Base-by-base conservation (phyloP, 2,329 filamentous ascomycete genomes). In the Madurella fahalii region DNA sequence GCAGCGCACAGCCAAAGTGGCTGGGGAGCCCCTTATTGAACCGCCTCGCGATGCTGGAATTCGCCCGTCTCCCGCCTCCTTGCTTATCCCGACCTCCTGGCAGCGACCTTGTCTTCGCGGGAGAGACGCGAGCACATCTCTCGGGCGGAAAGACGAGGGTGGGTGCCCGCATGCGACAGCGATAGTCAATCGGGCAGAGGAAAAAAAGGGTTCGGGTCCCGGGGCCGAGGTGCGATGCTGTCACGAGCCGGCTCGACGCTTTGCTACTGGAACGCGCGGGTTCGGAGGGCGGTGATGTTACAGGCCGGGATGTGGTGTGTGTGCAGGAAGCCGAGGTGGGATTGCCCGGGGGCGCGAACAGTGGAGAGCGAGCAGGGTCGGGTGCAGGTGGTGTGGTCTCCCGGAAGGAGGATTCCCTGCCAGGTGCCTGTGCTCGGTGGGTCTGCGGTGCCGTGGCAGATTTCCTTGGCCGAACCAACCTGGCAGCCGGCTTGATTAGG, bases 241-340 rank as follows among this genome's bases (percentile, higher is more conserved):
- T 54, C 54, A 53, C 50, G 40, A 51, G 53, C 47, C 53, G 57
- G 52, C 46, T 54, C 31, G 48, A 52, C 50, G 45, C 41, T 44
- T 45, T 25, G 53, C 31, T 17, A 42, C 52, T 42, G 17, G 52
- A 42, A 42, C 40, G 30, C 47, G 44, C 50, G 55, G 48, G 31
- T 52, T 11, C 15, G 47, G 25, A 37, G 52, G 25, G 48, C 50
- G 56, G 46, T 57, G 58, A 57, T 59, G 47, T 55, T 51, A 43
- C 40, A 37, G 48, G 48, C 51, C 40, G 42, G 42, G 50, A 43
- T 18, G 48, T 55, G 41, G 49, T 41, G 46, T 50, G 59, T 52
- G 53, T 47, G 53, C 51, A 58, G 58, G 54, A 55, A 52, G 59
- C 62, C 59, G 59, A 63, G 62, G 62, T 64, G 62, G 60, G 61